Evolutionary conservation across 495 filamentous ascomycete species (phyloP), one percentile per base, ranked within the genome.

Genomic region (Ramalina peruviana): DNA sequence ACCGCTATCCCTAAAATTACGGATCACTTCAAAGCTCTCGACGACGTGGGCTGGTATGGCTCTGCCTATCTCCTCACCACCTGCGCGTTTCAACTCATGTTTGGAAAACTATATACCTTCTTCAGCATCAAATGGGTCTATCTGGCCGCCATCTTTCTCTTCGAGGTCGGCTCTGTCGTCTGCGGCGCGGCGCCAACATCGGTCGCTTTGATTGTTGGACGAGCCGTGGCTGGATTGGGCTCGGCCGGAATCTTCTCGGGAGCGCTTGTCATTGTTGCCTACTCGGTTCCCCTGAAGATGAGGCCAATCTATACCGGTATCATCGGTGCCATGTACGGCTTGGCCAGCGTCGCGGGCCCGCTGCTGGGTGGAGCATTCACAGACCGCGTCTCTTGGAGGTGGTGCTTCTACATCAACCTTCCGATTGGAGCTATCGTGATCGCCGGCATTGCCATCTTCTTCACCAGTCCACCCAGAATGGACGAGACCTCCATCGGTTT

Each of bases 1-100:
- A 90, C 86, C 0, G 86, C 86, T 16, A 89, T 90, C 48, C 86
- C 86, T 10, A 78, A 78, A 45, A 92, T 93, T 51, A 89, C 86
- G 0, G 81, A 87, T 60, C 64, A 85, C 40, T 93, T 92, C 64
- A 70, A 84, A 26, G 78, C 82, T 12, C 65, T 92, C 2, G 67
- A 72, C 17, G 86, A 90, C 58, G 81, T 93, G 0, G 86, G 83
- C 43, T 90, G 86, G 86, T 52, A 27, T 19, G 25, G 38, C 36
- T 42, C 16, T 51, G 69, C 79, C 19, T 85, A 81, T 60, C 73
- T 94, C 33, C 76, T 94, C 54, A 87, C 83, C 6, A 82, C 78
- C 1, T 83, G 76, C 60, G 65, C 81, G 6, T 75, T 89, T 39
- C 82, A 84, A 52, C 68, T 88, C 19, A 64, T 85, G 27, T 86